A percentile compares a stretch with the other conserved stretches of the same genome.
Conservation (phyloP, 352 stramenopile genomes). For the Phytophthora constricta region DNA sequence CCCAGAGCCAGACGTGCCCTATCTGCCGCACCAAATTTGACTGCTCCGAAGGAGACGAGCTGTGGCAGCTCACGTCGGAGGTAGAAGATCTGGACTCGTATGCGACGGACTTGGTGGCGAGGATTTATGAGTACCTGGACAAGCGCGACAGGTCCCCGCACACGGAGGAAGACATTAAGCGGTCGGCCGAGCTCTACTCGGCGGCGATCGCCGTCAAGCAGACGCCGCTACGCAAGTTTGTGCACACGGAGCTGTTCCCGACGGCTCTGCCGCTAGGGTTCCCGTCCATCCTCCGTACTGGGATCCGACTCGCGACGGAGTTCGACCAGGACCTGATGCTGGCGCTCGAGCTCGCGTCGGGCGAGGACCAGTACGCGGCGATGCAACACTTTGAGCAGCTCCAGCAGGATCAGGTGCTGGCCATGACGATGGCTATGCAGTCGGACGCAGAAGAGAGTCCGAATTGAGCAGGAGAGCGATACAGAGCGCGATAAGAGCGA, state of each 20-base stretch:
- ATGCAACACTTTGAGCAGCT: constrained; percentile 69
- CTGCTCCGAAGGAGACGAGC: constrained; percentile 77
- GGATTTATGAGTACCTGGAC: constrained; percentile 85
- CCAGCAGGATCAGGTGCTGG: constrained; percentile 54
- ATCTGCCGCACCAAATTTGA: constrained; percentile 78
- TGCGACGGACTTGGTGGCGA: constrained; percentile 74
- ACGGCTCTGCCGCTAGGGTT: constrained; percentile 56
- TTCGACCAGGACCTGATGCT: constrained; percentile 69
- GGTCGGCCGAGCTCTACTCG: constrained; percentile 54
- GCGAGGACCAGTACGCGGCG: constrained; percentile 72
- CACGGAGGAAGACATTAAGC: constrained; percentile 52
- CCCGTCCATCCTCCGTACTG: constrained; percentile 47
- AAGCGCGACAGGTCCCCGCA: constrained; percentile 57
- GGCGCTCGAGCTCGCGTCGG: constrained; percentile 65
- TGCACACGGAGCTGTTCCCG: constrained; percentile 61
- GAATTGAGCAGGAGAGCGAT: constrained; percentile 36
- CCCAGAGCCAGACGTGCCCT: constrained; percentile 80
- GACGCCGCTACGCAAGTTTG: constrained; percentile 57
- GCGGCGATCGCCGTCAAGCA: constrained; percentile 54
- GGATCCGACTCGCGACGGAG: constrained; percentile 50
- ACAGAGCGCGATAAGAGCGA: constrained; percentile 23
- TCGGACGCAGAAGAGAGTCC: constrained; percentile 54
- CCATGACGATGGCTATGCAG: constrained; percentile 62
- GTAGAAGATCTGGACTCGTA: constrained; percentile 78
- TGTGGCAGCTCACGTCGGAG: constrained; percentile 78